Evolutionary conservation across 768 basidiomycete genomes (phyloP), one percentile per base, ranked within the genome.

Genomic region (Lentinula boryana): DNA sequence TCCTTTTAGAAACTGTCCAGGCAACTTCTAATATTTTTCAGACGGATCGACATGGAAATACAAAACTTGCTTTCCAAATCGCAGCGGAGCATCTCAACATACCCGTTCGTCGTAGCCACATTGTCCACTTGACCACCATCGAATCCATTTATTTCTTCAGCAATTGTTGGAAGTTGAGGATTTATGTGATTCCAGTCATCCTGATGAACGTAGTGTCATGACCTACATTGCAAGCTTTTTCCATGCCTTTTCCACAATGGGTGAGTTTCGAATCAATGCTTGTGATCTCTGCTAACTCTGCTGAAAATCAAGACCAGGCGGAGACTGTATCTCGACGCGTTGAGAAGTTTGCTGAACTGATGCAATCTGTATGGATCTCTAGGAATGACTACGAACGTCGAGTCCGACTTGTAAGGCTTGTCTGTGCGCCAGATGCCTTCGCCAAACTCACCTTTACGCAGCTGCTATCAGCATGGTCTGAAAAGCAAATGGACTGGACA

Each of bases 141-240:
- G 21, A 36, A 58, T 46, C 9, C 35, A n/a, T 18, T 16, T 44
- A 15, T 43, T 44, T 56, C 38, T 52, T 32, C 35, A 97, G 93
- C 93, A 91, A 88, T 78, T 99, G 4, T 83, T 99, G 18, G 97
- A 99, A 80, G 96, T 98, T 0, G 89, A 93, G 58, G 97, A 99
- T 78, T 73, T 99, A 33, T 95, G 93, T 65, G 93, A 95, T 68
- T 84, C 87, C 0, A 78, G 78, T n/a, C 84, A 82, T 51, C 96
- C 96, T 0, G 97, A 99, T 71, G 97, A 99, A 74, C 87, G 94
- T 40, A 93, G 91, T 72, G 92, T 98, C 10, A 98, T 98, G 93
- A 98, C 95, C 4, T 98, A 98, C 66, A 89, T 99, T 50, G 97
- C 97, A 36, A 92, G 92, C 67, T 98, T 83, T 75, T 99, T 99